A percentile compares a stretch with the other conserved stretches of the same genome.
These are phyloP conservation scores for Ulvella scutata DNA, from an alignment of 139 green algal species.

Conservation along the genomic window DNA sequence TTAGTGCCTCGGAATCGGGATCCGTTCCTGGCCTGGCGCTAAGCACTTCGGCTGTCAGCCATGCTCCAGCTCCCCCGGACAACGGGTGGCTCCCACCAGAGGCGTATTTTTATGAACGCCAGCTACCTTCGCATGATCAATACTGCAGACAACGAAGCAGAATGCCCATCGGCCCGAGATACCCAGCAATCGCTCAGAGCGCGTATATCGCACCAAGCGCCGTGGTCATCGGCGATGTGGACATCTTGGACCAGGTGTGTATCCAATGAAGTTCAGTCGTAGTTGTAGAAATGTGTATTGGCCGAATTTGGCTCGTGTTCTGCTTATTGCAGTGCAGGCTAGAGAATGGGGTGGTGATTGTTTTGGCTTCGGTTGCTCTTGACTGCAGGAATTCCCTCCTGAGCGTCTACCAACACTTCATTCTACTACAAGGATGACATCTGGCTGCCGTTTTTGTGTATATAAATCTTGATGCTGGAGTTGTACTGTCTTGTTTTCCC, in stretches of 20 bases:
- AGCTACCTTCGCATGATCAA: constrained; percentile 21
- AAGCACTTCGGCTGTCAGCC: not conserved
- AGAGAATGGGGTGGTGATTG: not conserved
- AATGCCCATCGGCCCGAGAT: constrained; percentile 46
- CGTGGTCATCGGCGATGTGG: constrained; percentile 67
- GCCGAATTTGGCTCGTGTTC: not conserved
- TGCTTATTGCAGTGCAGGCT: not conserved
- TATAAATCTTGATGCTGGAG: too few species aligned
- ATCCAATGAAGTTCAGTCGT: not conserved
- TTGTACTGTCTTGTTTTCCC: too few species aligned
- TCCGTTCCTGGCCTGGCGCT: not conserved
- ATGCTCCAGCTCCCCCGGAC: not conserved
- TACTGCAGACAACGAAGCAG: constrained; percentile 57
- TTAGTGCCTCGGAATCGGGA: not conserved
- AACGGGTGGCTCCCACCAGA: not conserved
- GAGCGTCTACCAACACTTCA: too few species aligned
- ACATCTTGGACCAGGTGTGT: constrained; percentile 58
- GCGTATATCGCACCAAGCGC: constrained; percentile 71
- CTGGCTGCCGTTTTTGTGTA: too few species aligned
- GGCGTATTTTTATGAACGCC: not conserved
- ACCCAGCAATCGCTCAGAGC: constrained; percentile 38
- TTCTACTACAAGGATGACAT: too few species aligned
- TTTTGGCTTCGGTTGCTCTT: too few species aligned
- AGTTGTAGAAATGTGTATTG: not conserved
- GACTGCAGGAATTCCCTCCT: too few species aligned